Conservation (phyloP, 495 filamentous ascomycete genomes). For the Penicillium herquei region DNA sequence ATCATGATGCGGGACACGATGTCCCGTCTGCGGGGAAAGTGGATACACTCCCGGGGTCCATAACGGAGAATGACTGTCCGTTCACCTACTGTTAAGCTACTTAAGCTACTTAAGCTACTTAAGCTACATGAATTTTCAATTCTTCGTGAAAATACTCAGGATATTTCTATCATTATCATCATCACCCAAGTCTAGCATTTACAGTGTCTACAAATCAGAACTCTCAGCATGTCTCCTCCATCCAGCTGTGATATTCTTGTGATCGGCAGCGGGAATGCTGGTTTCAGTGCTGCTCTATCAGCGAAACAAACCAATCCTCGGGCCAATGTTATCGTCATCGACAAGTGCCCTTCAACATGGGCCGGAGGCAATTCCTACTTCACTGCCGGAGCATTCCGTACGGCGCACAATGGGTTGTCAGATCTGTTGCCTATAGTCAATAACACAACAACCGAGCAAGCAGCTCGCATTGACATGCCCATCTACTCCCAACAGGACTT, state of each 20-base stretch:
- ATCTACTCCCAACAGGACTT: constrained; percentile 47
- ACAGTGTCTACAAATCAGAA: not conserved
- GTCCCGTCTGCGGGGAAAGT: constrained; percentile 13
- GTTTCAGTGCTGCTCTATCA: constrained; percentile 51
- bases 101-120: not conserved
- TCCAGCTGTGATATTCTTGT: constrained; percentile 48
- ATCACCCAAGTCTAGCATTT: too few relatives aligned
- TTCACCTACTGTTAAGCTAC: not conserved
- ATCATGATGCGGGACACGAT: constrained; percentile 9
- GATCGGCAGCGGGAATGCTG: constrained; percentile 58
- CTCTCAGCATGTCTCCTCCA: constrained; percentile 15
- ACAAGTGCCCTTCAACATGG: constrained; percentile 44
- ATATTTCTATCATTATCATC: too few relatives aligned
- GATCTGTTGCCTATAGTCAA: constrained; percentile 49
- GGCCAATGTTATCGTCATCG: constrained; percentile 43
- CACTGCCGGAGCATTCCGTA: constrained; percentile 54
- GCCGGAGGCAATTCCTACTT: constrained; percentile 56
- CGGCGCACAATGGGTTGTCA: constrained; percentile 39
- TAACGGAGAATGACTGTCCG: constrained; percentile 7
- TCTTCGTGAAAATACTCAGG: not conserved
- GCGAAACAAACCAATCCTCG: constrained; percentile 39
- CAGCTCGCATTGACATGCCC: constrained; percentile 11
- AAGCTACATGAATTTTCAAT: not conserved
- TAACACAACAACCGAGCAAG: constrained; percentile 21
- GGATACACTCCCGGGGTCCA: not conserved